Evolutionary conservation across 2,329 filamentous ascomycete genomes (phyloP).

Genomic region (Alternaria tenuissima): DNA sequence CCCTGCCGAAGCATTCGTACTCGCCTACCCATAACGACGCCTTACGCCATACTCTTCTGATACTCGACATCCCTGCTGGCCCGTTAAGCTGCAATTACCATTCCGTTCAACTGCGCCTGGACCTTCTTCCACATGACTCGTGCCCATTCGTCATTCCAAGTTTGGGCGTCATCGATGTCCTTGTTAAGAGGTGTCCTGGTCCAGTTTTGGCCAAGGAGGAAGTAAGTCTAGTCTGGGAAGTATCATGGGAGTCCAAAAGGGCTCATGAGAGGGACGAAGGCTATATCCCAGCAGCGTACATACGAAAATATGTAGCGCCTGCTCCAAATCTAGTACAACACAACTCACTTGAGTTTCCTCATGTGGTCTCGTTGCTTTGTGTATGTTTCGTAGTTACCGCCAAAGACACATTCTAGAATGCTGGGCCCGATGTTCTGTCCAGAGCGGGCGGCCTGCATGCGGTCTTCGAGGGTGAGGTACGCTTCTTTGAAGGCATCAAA

Average conservation of each 20-base stretch:
- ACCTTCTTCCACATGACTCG: background rate
- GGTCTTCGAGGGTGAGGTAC: slow-evolving; percentile 52
- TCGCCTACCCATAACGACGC: slow-evolving; percentile 13
- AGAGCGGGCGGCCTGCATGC: slow-evolving; percentile 57
- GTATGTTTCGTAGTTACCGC: slow-evolving; percentile 81
- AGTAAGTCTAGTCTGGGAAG: background rate
- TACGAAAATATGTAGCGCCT: background rate
- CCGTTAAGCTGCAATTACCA: background rate
- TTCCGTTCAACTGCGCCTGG: background rate
- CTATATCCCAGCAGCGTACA: background rate
- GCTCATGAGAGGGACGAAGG: background rate
- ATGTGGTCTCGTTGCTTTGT: slow-evolving; percentile 72
- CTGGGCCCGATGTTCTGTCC: slow-evolving; percentile 52
- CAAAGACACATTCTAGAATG: slow-evolving; percentile 76
- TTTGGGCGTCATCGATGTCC: slow-evolving; percentile 2
- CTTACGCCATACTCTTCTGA: background rate
- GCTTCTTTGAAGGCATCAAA: slow-evolving; percentile 71
- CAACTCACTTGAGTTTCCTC: slow-evolving; percentile 41
- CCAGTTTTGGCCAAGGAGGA: background rate
- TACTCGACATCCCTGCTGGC: background rate
- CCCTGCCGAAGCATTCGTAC: slow-evolving; percentile 20
- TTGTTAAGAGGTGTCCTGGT: slow-evolving; percentile 2
- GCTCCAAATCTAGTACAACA: slow-evolving; percentile 15
- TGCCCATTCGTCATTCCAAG: background rate
- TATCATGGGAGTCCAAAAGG: background rate